A percentile compares a stretch with the other conserved stretches of the same genome.
Evolutionary conservation across 1,284 basidiomycete genomes (phyloP).

Genomic region (Ustilago lituana): DNA sequence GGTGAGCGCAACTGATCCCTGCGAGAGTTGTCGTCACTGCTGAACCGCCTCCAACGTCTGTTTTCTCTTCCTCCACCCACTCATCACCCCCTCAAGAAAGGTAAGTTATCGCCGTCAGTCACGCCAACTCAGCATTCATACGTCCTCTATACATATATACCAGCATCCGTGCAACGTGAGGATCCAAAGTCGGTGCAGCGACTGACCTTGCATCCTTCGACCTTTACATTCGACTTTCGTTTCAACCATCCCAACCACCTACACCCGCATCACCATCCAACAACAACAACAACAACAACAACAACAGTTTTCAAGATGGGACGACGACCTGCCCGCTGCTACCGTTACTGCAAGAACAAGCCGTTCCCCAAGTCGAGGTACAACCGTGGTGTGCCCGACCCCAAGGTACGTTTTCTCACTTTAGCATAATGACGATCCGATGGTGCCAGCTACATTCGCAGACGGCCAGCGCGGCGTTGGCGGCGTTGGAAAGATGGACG

Average conservation of each 20-base stretch:
- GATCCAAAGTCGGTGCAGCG: neutral
- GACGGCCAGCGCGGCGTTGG: too few relatives aligned
- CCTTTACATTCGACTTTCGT: neutral
- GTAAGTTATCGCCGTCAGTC: constrained; percentile 40
- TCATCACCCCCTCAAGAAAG: constrained; percentile 53
- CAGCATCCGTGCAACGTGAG: too few relatives aligned
- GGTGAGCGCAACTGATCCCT: constrained; percentile 5
- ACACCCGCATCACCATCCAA: neutral
- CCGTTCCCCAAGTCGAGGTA: constrained; percentile 73
- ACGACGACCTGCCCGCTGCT: constrained; percentile 64
- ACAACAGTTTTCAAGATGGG: constrained; percentile 58
- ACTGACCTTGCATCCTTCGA: constrained; percentile 22
- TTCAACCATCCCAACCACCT: neutral
- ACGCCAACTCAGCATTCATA: constrained; percentile 17
- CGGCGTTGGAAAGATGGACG: too few relatives aligned
- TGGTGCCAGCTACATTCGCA: constrained; percentile 6
- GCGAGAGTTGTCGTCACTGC: constrained; percentile 23
- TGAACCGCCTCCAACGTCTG: constrained; percentile 13
- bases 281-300: too few relatives aligned
- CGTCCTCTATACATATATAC: constrained; percentile 4
- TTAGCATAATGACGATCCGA: constrained; percentile 9
- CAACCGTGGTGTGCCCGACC: constrained; percentile 80
- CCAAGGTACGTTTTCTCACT: constrained; percentile 52
- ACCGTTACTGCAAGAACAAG: constrained; percentile 68
- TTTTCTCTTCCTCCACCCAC: constrained; percentile 42